These are phyloP conservation scores for Boletus speciosus DNA, from an alignment of 768 basidiomycete genomes.

Conservation along the genomic window DNA sequence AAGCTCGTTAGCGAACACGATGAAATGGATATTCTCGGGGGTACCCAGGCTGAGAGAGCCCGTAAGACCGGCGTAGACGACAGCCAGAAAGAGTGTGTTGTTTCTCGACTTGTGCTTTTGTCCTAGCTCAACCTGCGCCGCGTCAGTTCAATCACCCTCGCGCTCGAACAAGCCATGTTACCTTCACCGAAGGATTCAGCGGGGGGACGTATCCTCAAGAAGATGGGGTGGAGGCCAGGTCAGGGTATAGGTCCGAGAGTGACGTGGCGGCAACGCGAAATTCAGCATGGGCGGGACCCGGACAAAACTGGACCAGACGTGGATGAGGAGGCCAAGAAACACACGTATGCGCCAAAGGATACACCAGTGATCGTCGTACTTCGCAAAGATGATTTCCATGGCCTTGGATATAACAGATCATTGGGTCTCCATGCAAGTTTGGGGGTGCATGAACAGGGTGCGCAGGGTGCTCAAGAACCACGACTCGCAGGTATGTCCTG, in stretches of 20 bases:
- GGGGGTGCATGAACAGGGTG: slow-evolving; percentile 33
- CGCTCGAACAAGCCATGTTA: slow-evolving; percentile 63
- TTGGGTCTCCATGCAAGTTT: slow-evolving; percentile 59
- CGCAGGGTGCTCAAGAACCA: slow-evolving; percentile 40
- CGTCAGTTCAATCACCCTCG: slow-evolving; percentile 56
- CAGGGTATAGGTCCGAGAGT: slow-evolving; percentile 93
- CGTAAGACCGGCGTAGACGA: slow-evolving; percentile 36
- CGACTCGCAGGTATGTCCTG: slow-evolving; percentile 51
- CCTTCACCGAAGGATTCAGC: slow-evolving; percentile 75
- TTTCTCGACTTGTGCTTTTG: not conserved
- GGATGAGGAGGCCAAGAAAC: slow-evolving; percentile 81
- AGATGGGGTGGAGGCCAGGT: slow-evolving; percentile 93
- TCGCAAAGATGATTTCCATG: slow-evolving; percentile 74
- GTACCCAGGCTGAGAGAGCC: slow-evolving; percentile 46
- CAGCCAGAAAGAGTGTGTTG: slow-evolving; percentile 36
- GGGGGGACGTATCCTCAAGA: slow-evolving; percentile 83
- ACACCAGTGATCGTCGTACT: slow-evolving; percentile 57
- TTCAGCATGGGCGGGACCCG: slow-evolving; percentile 58
- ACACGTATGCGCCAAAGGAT: slow-evolving; percentile 84
- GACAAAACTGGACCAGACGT: slow-evolving; percentile 45
- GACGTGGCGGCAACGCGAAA: slow-evolving; percentile 66
- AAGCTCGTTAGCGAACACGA: slow-evolving; percentile 78
- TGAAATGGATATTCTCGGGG: slow-evolving; percentile 66
- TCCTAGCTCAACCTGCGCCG: slow-evolving; percentile 1
- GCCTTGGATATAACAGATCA: slow-evolving; percentile 75